phyloP scores from a whole-genome alignment of 441 rosid genomes.

The Erodium trifolium region DNA sequence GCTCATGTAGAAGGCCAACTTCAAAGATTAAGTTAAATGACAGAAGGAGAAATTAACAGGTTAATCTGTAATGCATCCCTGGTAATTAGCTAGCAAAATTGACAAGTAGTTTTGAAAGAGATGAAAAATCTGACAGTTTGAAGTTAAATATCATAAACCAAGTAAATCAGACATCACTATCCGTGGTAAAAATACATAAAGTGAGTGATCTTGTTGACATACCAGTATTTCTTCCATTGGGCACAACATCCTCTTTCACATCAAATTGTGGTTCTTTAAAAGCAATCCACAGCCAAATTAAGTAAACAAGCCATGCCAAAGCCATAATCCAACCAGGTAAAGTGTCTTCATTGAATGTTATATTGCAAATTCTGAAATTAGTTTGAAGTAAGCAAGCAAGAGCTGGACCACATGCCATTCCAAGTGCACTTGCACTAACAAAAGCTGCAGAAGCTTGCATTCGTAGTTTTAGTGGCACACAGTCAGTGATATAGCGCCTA shows the following conservation, averaged over 20 bases:
- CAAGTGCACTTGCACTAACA: constrained; percentile 54
- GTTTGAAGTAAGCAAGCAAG: constrained; percentile 44
- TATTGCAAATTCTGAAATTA: constrained; percentile 30
- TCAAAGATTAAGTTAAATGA: not conserved
- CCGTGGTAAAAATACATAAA: not conserved
- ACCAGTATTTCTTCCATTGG: constrained; percentile 29
- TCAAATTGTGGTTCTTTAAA: constrained; percentile 33
- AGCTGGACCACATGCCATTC: constrained; percentile 58
- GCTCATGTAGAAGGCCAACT: not conserved
- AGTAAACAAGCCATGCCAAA: constrained; percentile 35
- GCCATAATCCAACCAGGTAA: constrained; percentile 53
- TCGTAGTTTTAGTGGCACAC: constrained; percentile 38
- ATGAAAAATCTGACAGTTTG: not conserved
- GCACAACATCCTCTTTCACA: constrained; percentile 16
- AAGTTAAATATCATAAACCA: not conserved
- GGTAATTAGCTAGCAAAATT: not conserved
- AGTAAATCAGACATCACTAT: not conserved
- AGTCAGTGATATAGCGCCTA: constrained; percentile 46
- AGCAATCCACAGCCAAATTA: constrained; percentile 34
- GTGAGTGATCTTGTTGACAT: constrained; percentile 20
- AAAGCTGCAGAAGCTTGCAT: constrained; percentile 52
- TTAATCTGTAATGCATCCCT: not conserved
- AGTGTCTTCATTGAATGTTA: constrained; percentile 40
- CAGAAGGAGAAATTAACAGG: not conserved
- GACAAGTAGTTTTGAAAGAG: not conserved